Percentiles rank a stretch among this genome's conserved stretches.
These are phyloP conservation scores for Oryza coarctata DNA, from an alignment of 176 grass and related monocot species.

Conservation along the genomic window DNA sequence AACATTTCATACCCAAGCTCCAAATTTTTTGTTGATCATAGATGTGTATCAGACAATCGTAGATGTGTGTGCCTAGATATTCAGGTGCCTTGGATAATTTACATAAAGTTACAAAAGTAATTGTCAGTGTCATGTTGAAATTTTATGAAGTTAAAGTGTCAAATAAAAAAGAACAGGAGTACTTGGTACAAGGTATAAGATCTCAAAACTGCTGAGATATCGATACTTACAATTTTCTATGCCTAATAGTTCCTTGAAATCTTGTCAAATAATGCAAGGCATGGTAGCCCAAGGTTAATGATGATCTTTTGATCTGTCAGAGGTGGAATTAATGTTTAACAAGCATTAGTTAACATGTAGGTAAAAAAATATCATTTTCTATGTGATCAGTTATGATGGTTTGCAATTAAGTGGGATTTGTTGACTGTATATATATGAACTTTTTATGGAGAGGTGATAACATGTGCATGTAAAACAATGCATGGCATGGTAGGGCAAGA, in stretches of 20 bases:
- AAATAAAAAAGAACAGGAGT: no score
- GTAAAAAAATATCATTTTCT: neutral
- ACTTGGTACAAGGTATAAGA: neutral
- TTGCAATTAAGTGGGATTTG: neutral
- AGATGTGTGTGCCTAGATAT: neutral
- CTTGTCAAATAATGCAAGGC: neutral
- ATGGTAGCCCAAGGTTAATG: neutral
- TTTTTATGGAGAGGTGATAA: neutral
- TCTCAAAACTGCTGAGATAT: neutral
- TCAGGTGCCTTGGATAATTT: neutral
- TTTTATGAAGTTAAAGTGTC: no score
- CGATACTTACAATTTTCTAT: neutral
- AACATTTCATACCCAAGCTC: neutral
- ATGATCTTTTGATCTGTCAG: neutral
- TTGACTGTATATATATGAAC: neutral
- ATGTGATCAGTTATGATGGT: neutral
- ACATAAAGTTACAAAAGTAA: neutral
- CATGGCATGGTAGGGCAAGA: neutral
- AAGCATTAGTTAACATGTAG: neutral
- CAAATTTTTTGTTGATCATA: neutral
- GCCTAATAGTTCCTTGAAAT: neutral
- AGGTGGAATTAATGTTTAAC: neutral
- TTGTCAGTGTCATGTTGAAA: no score
- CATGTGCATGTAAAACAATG: neutral
- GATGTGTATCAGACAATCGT: neutral